Base-by-base conservation (phyloP, 2,329 filamentous ascomycete species). In the Verticillium nonalfalfae region DNA sequence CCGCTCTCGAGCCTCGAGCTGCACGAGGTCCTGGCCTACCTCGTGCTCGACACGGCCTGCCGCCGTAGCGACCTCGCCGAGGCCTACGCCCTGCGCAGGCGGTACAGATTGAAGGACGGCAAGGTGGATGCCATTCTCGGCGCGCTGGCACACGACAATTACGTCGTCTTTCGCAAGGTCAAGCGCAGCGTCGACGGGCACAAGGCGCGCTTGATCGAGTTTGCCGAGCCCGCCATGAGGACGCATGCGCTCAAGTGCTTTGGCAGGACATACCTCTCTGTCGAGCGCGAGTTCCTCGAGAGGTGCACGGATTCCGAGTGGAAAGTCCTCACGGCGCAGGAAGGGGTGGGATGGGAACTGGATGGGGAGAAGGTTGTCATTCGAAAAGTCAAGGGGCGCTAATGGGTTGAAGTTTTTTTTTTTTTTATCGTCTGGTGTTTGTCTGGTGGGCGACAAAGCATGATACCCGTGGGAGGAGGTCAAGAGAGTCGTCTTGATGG, bases 31-130 rank as follows among this genome's bases (percentile, higher is more conserved):
- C 85, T 87, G 2, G 85, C 86, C 36, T 96, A 97, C 69, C 81
- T 92, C 33, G 86, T 97, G 57, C 84, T 99, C 33, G 95, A 99
- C 75, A 84, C 93, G 50, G 93, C 93, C 6, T 98, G 95, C 72
- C 87, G 95, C 31, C 87, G 93, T 66, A 82, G 85, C 13, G 86
- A 96, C 66, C 77, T 96, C 33, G 81, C 84, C 1, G 86, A 89
- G 60, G 95, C 94, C 1, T 91, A 89, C 70, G 79, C 84, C 2
- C 77, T 93, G 60, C 84, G 87, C 60, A 77, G 83, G 59, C 72
- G 76, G 31, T 90, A 90, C 73, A 74, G 74, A 7, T 82, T 93
- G 61, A 78, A 78, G 56, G 91, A 92, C 70, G 72, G 80, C n/a
- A 85, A 87, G 59, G 81, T 97, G 1, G 87, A 91, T 68, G 78